Evolutionary conservation across 495 filamentous ascomycete genomes (phyloP).

Genomic region (Aspergillus cristatus): DNA sequence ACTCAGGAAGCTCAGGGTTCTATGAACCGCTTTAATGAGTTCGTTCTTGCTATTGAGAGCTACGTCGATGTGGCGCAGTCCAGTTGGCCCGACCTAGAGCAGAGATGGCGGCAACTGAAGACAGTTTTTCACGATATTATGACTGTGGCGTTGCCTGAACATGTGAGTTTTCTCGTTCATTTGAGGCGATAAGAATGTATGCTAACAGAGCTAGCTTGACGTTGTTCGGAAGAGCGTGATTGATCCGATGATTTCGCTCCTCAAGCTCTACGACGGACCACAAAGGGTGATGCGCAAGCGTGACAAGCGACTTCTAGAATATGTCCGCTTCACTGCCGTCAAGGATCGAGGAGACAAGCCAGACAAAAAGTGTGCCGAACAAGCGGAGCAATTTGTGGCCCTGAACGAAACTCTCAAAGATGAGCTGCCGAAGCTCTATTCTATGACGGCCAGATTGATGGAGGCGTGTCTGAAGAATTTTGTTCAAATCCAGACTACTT

Average conservation of each 20-base stretch:
- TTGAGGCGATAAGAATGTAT: background rate
- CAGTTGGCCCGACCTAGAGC: constrained; percentile 71
- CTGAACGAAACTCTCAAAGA: constrained; percentile 88
- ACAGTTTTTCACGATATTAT: constrained; percentile 73
- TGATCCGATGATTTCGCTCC: constrained; percentile 73
- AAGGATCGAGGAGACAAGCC: constrained; percentile 71
- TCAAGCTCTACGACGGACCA: constrained; percentile 72
- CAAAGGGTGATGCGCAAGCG: constrained; percentile 84
- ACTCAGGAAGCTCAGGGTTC: constrained; percentile 57
- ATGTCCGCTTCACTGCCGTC: constrained; percentile 68
- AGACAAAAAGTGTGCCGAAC: constrained; percentile 72
- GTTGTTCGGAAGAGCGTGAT: constrained; percentile 74
- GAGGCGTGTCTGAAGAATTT: constrained; percentile 73
- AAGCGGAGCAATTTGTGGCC: constrained; percentile 77
- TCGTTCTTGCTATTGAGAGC: constrained; percentile 59
- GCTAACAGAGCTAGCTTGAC: constrained; percentile 43
- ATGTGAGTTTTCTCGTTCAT: constrained; percentile 50
- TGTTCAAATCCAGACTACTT: constrained; percentile 68
- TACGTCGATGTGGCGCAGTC: constrained; percentile 51
- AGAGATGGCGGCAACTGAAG: constrained; percentile 82
- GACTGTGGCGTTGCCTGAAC: constrained; percentile 67
- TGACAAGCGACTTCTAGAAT: constrained; percentile 80
- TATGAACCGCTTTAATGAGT: constrained; percentile 63
- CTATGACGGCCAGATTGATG: constrained; percentile 66
- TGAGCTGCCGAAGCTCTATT: constrained; percentile 80